Conservation (phyloP, 1,139 yeast genomes). For the Williopsis jadinii region DNA sequence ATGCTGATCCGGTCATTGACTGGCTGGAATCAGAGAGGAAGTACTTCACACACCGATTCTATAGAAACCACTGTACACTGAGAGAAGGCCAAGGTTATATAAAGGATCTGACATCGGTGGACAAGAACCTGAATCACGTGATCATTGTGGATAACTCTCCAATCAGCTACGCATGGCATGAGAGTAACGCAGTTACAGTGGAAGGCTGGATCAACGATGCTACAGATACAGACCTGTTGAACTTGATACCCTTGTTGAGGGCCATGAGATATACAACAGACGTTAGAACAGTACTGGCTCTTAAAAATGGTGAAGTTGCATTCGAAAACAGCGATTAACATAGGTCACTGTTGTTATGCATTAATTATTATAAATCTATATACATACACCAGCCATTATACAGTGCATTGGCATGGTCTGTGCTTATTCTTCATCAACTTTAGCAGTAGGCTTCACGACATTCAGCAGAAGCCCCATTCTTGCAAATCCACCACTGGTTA, state of each 20-base stretch:
- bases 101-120: conserved; percentile 63
- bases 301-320: conserved; percentile 70
- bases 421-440: too few relatives aligned
- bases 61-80: conserved; percentile 74
- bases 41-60: conserved; percentile 55
- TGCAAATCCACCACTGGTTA: not conserved
- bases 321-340: conserved; percentile 33
- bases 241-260: conserved; percentile 72
- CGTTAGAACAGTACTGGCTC: conserved; percentile 72
- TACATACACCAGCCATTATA: not conserved
- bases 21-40: conserved; percentile 59
- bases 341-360: conserved; percentile 2
- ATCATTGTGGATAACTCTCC: conserved; percentile 91
- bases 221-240: conserved; percentile 72
- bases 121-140: conserved; percentile 57
- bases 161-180: conserved; percentile 75
- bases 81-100: conserved; percentile 80
- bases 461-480: conserved; percentile 43
- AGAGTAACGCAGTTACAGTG: conserved; percentile 81
- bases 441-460: conserved; percentile 49
- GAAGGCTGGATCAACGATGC: conserved; percentile 99
- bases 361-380: conserved; percentile 16
- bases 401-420: too few relatives aligned
- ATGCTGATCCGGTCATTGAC: conserved; percentile 95
- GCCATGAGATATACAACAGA: conserved; percentile 78